Conservation (phyloP, 345 rosid genomes). For the Moringa oleifera region DNA sequence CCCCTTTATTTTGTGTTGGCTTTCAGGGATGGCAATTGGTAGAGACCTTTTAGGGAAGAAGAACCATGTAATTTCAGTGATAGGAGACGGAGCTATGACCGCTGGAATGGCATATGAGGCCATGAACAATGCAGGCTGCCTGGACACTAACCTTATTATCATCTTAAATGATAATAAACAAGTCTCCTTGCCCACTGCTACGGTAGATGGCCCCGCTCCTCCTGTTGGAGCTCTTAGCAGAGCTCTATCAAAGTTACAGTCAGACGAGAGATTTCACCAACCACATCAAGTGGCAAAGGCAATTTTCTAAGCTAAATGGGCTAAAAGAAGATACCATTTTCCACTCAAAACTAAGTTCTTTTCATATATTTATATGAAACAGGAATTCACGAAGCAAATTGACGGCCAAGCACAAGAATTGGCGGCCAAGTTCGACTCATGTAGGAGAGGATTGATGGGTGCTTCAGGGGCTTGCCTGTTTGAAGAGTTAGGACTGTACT, state of each 20-base stretch:
- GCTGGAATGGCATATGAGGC: conserved; percentile 79
- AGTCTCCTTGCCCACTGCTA: conserved; percentile 72
- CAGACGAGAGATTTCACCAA: conserved; percentile 52
- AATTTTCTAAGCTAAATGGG: conserved; percentile 8
- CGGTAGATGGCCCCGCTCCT: conserved; percentile 64
- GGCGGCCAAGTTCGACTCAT: conserved; percentile 69
- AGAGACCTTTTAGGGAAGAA: conserved; percentile 53
- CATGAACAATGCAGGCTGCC: conserved; percentile 67
- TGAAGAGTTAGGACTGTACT: conserved; percentile 61
- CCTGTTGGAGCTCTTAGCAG: conserved; percentile 75
- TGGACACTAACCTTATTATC: conserved; percentile 52
- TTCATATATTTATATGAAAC: no score
- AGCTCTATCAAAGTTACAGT: conserved; percentile 50
- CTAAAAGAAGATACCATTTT: no score
- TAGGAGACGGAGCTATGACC: conserved; percentile 82
- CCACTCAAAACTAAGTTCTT: no score
- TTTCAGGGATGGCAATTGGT: conserved; percentile 66
- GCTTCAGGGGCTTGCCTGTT: conserved; percentile 55
- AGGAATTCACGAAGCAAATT: conserved; percentile 57
- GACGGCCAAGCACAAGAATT: conserved; percentile 50
- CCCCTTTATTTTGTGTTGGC: no score
- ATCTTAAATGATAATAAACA: conserved; percentile 66
- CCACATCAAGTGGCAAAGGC: conserved; percentile 72
- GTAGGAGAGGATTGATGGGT: conserved; percentile 59
- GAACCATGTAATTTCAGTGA: conserved; percentile 58